Evolutionary conservation across 768 basidiomycete genomes (phyloP), one percentile per base, ranked within the genome.

Genomic region (Boletellus ananiceps): DNA sequence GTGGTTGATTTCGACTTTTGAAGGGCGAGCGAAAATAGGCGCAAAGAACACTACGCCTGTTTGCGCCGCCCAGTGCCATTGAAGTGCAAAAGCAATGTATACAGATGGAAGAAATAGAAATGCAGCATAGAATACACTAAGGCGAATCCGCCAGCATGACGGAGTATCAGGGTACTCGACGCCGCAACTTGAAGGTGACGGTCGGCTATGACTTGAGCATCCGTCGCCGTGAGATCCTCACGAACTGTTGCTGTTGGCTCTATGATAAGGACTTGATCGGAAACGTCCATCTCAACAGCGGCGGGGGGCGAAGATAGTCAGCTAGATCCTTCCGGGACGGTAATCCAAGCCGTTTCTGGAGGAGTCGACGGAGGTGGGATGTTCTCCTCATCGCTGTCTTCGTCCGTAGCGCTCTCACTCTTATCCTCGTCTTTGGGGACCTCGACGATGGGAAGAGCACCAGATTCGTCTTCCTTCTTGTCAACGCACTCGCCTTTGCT

Each of bases 351-450:
- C 37, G 58, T 50, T 52, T 64, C 64, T 5, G 67, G 56, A 56
- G 65, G 58, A 9, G 60, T 59, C 12, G 59, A 64, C 9, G 64
- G 59, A 39, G 68, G 66, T 29, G 65, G 69, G 14, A 71, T 57
- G 40, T 73, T 72, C 59, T 75, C 74, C 47, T 65, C 67, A 27
- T 75, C 73, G 40, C 71, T 75, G 35, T 74, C 72, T 25, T 70
- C 69, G 46, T 70, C 71, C 19, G 67, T 65, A 13, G 59, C 60
- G 48, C 58, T 63, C 25, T 68, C 70, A 15, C 60, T 61, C 59
- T 62, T 69, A 40, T 63, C 59, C 16, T 66, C 65, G 39, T 68
- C 57, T 50, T 55, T 66, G 47, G 57, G 34, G 12, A 16, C 18
- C 29, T 60, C 59, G 25, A 37, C 21, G 3, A 13, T 42, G 11